phyloP scores from a whole-genome alignment of 1,139 yeast genomes.

The Geotrichum histeridarum region DNA sequence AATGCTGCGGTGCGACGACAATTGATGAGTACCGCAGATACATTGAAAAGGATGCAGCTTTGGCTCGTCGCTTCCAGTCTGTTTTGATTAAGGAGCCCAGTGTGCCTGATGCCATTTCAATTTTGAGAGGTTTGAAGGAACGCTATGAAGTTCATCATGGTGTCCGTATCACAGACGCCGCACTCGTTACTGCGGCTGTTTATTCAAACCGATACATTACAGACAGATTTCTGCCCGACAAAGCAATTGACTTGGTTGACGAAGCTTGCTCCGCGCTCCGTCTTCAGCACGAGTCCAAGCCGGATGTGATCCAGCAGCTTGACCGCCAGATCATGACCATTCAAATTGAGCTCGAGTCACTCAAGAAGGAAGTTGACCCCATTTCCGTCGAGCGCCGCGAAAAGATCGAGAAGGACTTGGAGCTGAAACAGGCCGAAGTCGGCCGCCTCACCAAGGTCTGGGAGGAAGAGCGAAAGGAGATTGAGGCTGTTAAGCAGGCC shows the following conservation, averaged over 20 bases:
- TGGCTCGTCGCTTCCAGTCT: constrained; percentile 88
- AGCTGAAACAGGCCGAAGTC: constrained; percentile 58
- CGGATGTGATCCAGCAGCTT: constrained; percentile 84
- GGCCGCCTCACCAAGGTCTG: constrained; percentile 70
- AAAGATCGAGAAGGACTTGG: constrained; percentile 59
- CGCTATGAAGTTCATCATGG: constrained; percentile 97
- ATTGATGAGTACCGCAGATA: constrained; percentile 80
- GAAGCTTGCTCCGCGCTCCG: constrained; percentile 95
- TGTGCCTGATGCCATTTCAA: constrained; percentile 86
- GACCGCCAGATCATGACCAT: constrained; percentile 91
- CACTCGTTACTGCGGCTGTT: constrained; percentile 89
- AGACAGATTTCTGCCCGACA: constrained; percentile 88
- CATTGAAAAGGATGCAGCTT: constrained; percentile 87
- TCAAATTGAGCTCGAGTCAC: constrained; percentile 87
- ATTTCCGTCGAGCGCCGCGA: constrained; percentile 70
- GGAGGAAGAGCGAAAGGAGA: constrained; percentile 73
- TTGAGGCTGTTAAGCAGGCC: constrained; percentile 71
- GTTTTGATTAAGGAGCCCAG: constrained; percentile 85
- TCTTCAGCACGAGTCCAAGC: constrained; percentile 93
- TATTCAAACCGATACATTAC: constrained; percentile 87
- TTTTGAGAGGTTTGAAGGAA: constrained; percentile 87
- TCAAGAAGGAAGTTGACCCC: constrained; percentile 86
- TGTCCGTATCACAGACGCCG: constrained; percentile 90
- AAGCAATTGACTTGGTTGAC: constrained; percentile 92
- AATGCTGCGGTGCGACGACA: constrained; percentile 96